Percentiles rank a stretch among this genome's conserved stretches.
Evolutionary conservation across 768 basidiomycete species (phyloP).

Genomic region (Trametes gibbosa): DNA sequence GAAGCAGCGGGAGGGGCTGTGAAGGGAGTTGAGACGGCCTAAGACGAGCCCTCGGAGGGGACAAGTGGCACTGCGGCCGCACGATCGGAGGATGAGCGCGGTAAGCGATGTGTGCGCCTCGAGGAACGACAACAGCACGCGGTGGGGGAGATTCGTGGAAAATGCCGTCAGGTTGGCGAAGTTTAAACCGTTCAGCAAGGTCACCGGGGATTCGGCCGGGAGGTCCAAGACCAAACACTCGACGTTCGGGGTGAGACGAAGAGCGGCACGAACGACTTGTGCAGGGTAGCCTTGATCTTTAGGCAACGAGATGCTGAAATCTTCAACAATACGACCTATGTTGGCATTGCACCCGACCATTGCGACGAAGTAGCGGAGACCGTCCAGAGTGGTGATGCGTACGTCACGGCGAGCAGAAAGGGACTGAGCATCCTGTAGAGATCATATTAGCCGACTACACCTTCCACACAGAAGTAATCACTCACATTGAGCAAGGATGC

Average conservation of each 20-base stretch:
- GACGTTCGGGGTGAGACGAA: neutral
- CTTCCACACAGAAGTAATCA: neutral
- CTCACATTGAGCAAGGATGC: neutral
- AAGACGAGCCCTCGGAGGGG: neutral
- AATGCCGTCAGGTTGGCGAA: neutral
- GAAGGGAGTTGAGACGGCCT: neutral
- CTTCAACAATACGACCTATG: neutral
- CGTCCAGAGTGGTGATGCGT: neutral
- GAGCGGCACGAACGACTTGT: neutral
- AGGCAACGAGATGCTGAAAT: neutral
- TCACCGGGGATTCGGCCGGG: neutral
- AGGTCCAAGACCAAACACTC: neutral
- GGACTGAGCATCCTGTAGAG: neutral
- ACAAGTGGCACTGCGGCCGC: neutral
- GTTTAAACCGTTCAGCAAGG: neutral
- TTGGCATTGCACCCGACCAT: neutral
- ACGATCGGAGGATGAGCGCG: neutral
- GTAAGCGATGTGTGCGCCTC: neutral
- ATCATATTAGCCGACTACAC: neutral
- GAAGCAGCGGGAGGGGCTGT: conserved; percentile 1
- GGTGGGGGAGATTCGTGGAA: conserved; percentile 4
- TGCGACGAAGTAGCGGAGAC: neutral
- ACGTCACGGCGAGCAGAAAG: neutral
- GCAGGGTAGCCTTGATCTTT: neutral
- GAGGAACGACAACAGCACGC: neutral